Base-by-base conservation (phyloP, 208 protist species). In the Trypanosoma lewisi region DNA sequence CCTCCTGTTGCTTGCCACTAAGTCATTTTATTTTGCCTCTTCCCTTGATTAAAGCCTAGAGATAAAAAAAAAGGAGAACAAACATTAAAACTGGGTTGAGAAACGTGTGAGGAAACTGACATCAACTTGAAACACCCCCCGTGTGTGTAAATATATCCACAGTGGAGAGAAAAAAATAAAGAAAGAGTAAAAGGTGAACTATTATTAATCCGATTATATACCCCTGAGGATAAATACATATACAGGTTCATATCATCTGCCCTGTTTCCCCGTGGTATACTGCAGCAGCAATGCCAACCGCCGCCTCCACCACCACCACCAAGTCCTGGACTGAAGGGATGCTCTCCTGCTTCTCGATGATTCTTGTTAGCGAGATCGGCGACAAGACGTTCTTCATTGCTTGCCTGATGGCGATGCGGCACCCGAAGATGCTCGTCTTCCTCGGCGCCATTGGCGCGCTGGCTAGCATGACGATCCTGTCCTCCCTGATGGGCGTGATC, bases 301-400 rank as follows among this genome's bases (percentile, higher is more conserved):
- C n/a, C n/a, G n/a, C n/a, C n/a, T n/a, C n/a, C 42, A 0, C 6
- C 6, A 23, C 64, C 7, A 36, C 1, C 19, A 60, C 57, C 28
- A 63, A 60, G 11, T 16, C 12, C 36, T 84, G 67, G 69, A 42
- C 72, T n/a, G 87, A 96, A 45, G 92, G 86, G 16, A 94, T 97
- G 57, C 23, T 98, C 28, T 83, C 89, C 7, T 86, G 82, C 12
- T 67, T 94, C n/a, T 89, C 85, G 12, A 96, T 97, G 83, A 97
- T 97, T 73, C 25, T 98, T 12, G 89, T 97, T 6, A 93, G 83
- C 56, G 92, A 98, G 72, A 94, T 98, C 36, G 96, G 96, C 14
- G 96, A 98, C 72, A 98, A 98, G 77, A 98, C 96, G 9, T 98
- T 98, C 70, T 98, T 98, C 76, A 97, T 98, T 70, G 96, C 96